Evolutionary conservation across 2,329 filamentous ascomycete species (phyloP), one percentile per base, ranked within the genome.

Genomic region (Ophiocordyceps polyrhachis-furcata): DNA sequence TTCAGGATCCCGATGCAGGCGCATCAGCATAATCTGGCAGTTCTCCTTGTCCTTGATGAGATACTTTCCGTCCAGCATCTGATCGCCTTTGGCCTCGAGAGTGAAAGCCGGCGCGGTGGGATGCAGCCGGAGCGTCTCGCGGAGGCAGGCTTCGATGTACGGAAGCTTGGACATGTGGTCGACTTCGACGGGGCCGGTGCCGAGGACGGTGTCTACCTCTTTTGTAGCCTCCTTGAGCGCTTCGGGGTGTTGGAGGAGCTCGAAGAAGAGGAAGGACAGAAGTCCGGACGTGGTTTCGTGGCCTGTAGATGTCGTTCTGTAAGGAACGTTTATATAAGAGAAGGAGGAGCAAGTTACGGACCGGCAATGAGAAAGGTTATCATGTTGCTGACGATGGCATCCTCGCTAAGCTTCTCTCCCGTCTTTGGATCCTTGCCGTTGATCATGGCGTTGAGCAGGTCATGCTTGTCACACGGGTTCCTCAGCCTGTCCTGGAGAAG

Each of bases 211-310:
- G 52, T 85, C 81, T 7, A 86, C 75, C 54, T 87, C 81, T 47
- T 76, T 58, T 49, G 79, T 79, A 0, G 78, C 77, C 49, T 75
- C 76, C 35, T 61, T 61, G 48, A 79, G 75, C 2, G 67, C 65
- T 1, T 69, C 65, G 0, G 79, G 80, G 51, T 79, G 67, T 55
- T 77, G 79, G 31, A 83, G 56, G 2, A 87, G 64, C 45, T 79
- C 67, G 54, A 78, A 80, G 43, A 83, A 73, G 0, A 70, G 61
- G 53, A 83, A 85, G 0, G 76, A 73, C 13, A 86, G 57, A 15
- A 80, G 60, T 3, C 79, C 80, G 2, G 76, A 75, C 0, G 81
- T 81, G 0, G 83, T 87, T 52, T 85, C 81, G 49, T 83, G 80
- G 2, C 78, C 35, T 19, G n/a, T 9, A 17, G n/a, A n/a, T 37